Percentiles rank a stretch among this genome's conserved stretches.
Conservation (phyloP, 148 eudicot genomes). For the Selenicereus undatus region DNA sequence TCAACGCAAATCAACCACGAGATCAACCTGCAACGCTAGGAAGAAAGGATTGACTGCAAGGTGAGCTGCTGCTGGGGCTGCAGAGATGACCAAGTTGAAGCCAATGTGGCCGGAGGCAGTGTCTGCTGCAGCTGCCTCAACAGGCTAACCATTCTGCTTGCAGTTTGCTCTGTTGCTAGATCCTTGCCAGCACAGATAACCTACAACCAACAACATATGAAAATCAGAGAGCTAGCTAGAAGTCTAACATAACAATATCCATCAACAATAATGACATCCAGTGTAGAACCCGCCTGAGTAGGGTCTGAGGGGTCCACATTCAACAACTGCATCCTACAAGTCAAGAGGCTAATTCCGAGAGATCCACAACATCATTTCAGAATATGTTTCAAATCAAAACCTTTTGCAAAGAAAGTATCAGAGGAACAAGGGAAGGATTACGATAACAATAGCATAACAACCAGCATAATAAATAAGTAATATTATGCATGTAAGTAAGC, state of each 20-base stretch:
- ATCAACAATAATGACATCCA: no score
- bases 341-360: no score
- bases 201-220: conserved; percentile 26
- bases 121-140: conserved; percentile 88
- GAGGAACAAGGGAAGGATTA: no score
- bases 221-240: not conserved
- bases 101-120: conserved; percentile 71
- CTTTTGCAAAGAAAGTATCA: no score
- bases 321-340: no score
- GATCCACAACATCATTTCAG: no score
- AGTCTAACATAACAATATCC: not conserved
- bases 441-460: no score
- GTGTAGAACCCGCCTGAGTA: no score
- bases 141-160: conserved; percentile 63
- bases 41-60: conserved; percentile 76
- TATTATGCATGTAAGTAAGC: no score
- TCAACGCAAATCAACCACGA: not conserved
- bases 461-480: no score
- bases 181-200: conserved; percentile 87
- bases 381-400: no score
- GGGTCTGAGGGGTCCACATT: no score
- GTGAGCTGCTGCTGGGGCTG: conserved; percentile 93
- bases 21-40: conserved; percentile 26
- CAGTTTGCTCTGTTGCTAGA: conserved; percentile 84
- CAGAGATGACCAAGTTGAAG: conserved; percentile 77